Evolutionary conservation across 495 filamentous ascomycete species (phyloP).

Genomic region (Hypoxylon crocopeplum): DNA sequence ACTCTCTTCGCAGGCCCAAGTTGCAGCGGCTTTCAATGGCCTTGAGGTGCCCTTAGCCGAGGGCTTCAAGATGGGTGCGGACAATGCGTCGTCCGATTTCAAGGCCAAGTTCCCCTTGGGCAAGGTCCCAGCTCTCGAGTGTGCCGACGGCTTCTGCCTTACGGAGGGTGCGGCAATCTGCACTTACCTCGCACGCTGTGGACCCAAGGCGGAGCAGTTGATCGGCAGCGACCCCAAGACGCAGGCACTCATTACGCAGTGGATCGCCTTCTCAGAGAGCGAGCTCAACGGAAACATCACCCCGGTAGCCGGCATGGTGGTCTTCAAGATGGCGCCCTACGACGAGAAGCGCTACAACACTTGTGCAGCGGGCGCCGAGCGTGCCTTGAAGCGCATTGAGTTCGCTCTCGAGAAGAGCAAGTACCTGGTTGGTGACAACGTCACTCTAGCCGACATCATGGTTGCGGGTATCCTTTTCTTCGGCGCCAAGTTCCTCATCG

Average conservation of each 20-base stretch:
- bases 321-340: conserved; percentile 44
- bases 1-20: conserved; percentile 49
- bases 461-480: conserved; percentile 49
- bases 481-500: conserved; percentile 52
- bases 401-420: conserved; percentile 45
- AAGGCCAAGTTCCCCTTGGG: conserved; percentile 67
- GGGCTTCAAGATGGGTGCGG: conserved; percentile 50
- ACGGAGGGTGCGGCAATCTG: conserved; percentile 64
- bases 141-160: conserved; percentile 58
- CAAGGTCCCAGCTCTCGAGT: conserved; percentile 65
- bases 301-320: conserved; percentile 40
- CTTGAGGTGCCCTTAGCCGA: conserved; percentile 50
- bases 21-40: conserved; percentile 60
- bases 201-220: conserved; percentile 58
- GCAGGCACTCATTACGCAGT: conserved; percentile 58
- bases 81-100: conserved; percentile 59
- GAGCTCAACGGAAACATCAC: conserved; percentile 49
- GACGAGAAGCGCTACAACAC: conserved; percentile 46
- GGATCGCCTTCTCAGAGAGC: conserved; percentile 56
- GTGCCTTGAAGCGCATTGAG: conserved; percentile 54
- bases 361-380: conserved; percentile 37
- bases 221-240: conserved; percentile 54
- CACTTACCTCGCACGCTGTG: conserved; percentile 59
- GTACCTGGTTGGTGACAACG: conserved; percentile 56
- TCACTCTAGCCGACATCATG: conserved; percentile 63